These are phyloP conservation scores for Trametes maxima DNA, from an alignment of 768 basidiomycete genomes.

Conservation along the genomic window DNA sequence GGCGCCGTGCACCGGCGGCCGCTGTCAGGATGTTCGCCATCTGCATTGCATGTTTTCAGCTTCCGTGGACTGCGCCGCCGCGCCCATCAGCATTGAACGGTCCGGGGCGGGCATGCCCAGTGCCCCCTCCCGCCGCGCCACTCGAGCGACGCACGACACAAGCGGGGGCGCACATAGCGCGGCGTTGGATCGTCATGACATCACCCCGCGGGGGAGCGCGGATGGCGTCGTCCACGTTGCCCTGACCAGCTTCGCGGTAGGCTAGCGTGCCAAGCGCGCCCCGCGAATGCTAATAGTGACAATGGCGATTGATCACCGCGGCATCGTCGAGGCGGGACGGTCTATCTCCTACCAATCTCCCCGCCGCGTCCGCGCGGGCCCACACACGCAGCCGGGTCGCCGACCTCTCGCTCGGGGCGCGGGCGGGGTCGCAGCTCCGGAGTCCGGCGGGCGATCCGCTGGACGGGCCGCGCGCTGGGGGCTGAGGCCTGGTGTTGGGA, in stretches of 20 bases:
- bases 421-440: neutral
- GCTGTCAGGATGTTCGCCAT: conserved; percentile 8
- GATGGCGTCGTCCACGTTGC: neutral
- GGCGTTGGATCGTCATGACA: conserved; percentile 22
- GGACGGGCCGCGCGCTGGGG: neutral
- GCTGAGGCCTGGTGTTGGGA: too few species aligned
- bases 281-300: conserved; percentile 4
- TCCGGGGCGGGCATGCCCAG: neutral
- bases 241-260: conserved; percentile 2
- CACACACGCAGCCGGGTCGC: neutral
- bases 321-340: conserved; percentile 15
- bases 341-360: conserved; percentile 26
- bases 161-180: conserved; percentile 11
- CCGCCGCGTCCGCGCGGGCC: conserved; percentile 10
- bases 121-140: too few species aligned
- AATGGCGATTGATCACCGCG: conserved; percentile 18
- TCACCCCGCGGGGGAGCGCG: conserved; percentile 13
- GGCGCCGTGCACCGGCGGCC: conserved; percentile 18
- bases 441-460: conserved; percentile 1
- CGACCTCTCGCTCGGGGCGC: neutral
- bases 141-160: too few species aligned
- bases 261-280: conserved; percentile 2
- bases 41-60: neutral
- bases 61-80: conserved; percentile 5
- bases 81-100: neutral